Base-by-base conservation (phyloP, 78 protist genomes). In the Monocercomonoides exilis region DNA sequence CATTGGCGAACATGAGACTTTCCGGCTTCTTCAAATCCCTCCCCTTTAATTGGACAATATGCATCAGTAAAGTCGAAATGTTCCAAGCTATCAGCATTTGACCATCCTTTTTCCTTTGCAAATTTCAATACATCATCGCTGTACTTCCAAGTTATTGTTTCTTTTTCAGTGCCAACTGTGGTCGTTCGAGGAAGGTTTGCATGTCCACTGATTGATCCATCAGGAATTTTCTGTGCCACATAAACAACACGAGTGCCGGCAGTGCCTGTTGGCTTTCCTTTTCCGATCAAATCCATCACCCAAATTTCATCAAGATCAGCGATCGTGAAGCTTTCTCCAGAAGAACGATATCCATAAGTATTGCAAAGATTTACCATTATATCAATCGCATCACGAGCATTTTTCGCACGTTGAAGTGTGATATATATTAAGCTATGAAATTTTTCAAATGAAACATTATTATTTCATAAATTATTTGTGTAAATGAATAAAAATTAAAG, bases 161-260 rank as follows among this genome's bases (percentile, higher is more conserved):
- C 89, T 34, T 70, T 77, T 41, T 0, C 42, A 35, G 87, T 42
- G n/a, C n/a, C n/a, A 41, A 86, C 44, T 3, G 82, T 77, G 54
- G 84, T 0, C 80, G 86, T 89, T 46, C 91, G 84, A 33, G 91
- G 88, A 70, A 85, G 88, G 91, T 89, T 89, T 29, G 91, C 89
- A 80, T 89, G 91, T 3, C 77, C 88, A 5, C 34, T 1, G 33
- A 89, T 34, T 41, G 21, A 33, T 4, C 91, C 91, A 35, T 89
- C 88, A 6, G 91, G 91, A 5, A 89, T 36, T 33, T 21, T 38
- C 41, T 44, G 77, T 33, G 91, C 91, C 70, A 86, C 80, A 46
- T 54, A 89, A 34, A 89, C 84, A n/a, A n/a, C n/a, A n/a, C n/a
- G n/a, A 0, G 82, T 77, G 44, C 91, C 91, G 63, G 36, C 43